Evolutionary conservation across 2,329 filamentous ascomycete genomes (phyloP).

Genomic region (Chaetomium sp.): DNA sequence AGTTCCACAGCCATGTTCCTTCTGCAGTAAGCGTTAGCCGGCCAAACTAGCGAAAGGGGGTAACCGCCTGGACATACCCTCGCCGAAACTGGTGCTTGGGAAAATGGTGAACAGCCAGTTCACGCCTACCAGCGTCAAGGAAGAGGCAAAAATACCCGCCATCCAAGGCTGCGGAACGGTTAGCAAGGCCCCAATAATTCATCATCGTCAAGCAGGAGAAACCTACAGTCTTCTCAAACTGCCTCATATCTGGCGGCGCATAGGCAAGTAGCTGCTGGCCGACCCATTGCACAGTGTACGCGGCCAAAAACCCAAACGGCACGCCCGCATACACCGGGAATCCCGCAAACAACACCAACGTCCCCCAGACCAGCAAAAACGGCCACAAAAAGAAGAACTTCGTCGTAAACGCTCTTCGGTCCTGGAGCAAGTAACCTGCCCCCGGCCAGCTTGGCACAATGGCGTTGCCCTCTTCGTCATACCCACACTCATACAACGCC

Average conservation of each 20-base stretch:
- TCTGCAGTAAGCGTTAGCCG: conserved; percentile 23
- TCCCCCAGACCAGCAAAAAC: conserved; percentile 65
- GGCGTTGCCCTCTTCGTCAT: conserved; percentile 68
- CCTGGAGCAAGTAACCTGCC: conserved; percentile 66
- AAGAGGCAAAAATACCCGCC: conserved; percentile 84
- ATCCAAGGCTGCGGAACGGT: conserved; percentile 64
- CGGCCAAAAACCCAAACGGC: conserved; percentile 60
- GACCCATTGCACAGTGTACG: conserved; percentile 68
- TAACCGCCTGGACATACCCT: conserved; percentile 43
- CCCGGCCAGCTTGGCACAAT: conserved; percentile 64
- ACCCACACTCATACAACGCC: conserved; percentile 78
- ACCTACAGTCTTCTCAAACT: conserved; percentile 79
- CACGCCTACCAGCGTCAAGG: conserved; percentile 72
- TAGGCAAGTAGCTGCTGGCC: conserved; percentile 73
- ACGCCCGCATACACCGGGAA: conserved; percentile 69
- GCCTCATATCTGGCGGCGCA: conserved; percentile 81
- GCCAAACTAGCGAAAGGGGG: neutral
- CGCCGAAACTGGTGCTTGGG: conserved; percentile 36
- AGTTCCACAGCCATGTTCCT: conserved; percentile 65
- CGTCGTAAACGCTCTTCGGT: conserved; percentile 69
- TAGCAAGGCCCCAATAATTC: conserved; percentile 17
- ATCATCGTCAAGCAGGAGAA: neutral
- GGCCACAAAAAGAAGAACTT: conserved; percentile 90
- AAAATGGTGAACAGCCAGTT: conserved; percentile 71
- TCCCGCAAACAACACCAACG: conserved; percentile 65